Conservation (phyloP, 2,329 filamentous ascomycete species). For the Neonectria punicea region DNA sequence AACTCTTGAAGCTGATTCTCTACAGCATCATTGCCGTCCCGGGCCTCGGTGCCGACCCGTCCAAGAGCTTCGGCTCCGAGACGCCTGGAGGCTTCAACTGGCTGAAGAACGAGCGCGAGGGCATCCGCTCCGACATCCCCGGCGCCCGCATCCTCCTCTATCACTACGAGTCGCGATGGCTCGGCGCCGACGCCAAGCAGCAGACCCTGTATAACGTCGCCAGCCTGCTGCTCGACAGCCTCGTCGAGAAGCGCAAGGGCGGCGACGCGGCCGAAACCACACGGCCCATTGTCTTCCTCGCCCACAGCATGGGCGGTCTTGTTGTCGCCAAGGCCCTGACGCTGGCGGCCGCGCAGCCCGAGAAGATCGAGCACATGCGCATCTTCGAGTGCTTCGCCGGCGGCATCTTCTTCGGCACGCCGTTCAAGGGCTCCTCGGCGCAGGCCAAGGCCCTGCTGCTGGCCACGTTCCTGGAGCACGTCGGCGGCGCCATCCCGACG, state of each 20-base stretch:
- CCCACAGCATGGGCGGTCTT: slow-evolving; percentile 20
- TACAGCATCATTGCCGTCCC: slow-evolving; percentile 15
- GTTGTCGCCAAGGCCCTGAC: slow-evolving; percentile 20
- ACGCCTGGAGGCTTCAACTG: slow-evolving; percentile 22
- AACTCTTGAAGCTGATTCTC: not conserved
- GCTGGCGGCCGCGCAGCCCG: slow-evolving; percentile 15
- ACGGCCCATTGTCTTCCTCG: slow-evolving; percentile 17
- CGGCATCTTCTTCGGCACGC: slow-evolving; percentile 21
- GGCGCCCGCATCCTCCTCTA: slow-evolving; percentile 16
- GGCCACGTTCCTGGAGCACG: slow-evolving; percentile 10
- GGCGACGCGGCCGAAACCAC: slow-evolving; percentile 11
- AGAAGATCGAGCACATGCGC: slow-evolving; percentile 21
- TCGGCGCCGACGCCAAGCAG: slow-evolving; percentile 16
- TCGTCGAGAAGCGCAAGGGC: slow-evolving; percentile 13
- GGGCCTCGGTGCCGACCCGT: slow-evolving; percentile 19
- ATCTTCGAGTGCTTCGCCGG: slow-evolving; percentile 20
- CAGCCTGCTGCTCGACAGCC: slow-evolving; percentile 19
- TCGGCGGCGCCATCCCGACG: slow-evolving; percentile 19
- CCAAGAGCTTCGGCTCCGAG: slow-evolving; percentile 22
- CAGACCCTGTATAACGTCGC: slow-evolving; percentile 21
- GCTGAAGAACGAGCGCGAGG: slow-evolving; percentile 18
- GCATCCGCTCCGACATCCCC: slow-evolving; percentile 19
- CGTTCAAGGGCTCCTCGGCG: slow-evolving; percentile 16
- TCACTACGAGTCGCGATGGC: slow-evolving; percentile 21
- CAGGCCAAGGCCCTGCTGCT: slow-evolving; percentile 18